Evolutionary conservation across 768 basidiomycete species (phyloP), one percentile per base, ranked within the genome.

Genomic region (Phylloporus arenicola): DNA sequence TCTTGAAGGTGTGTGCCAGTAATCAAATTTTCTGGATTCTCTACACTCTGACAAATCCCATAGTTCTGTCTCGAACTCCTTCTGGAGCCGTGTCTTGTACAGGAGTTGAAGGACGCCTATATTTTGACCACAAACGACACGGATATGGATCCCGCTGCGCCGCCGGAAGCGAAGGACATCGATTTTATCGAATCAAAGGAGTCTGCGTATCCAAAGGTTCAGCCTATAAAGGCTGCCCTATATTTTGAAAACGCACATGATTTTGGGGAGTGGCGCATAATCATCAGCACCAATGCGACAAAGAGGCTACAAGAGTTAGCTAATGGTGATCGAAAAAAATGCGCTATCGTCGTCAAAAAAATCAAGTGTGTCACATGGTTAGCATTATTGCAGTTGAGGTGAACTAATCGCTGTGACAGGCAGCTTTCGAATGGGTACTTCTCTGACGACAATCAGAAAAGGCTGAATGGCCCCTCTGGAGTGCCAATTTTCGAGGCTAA

Each of bases 351-450:
- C 19, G 57, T 84, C 33, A 86, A 84, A 66, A 88, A 86, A 61
- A 84, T 88, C 62, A 79, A 74, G 86, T 83, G 44, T 25, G 73
- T 59, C 3, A 2, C 10, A 6, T 35, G 30, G 37, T 45, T 42
- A 10, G 4, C 12, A 16, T 35, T 16, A 19, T 27, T 16, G 7
- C 7, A 0, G 16, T 5, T 22, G 40, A 6, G n/a, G 27, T n/a
- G 5, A 43, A 29, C 25, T 55, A 31, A 51, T 33, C 10, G 3
- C 25, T 7, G 13, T 34, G 29, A 33, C 42, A 87, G 86, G 58
- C 82, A 87, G 51, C 72, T 88, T 12, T 88, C 86, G 0, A 74
- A 77, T 4, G 86, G 85, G 0, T 77, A 82, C 50, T 86, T 88
- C 57, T 86, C 85, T 1, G 71, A 73, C 14, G 80, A 83, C 51